Percentiles rank a stretch among this genome's conserved stretches.
Conservation (phyloP, 148 eudicot species). For the Rheum nobile region DNA sequence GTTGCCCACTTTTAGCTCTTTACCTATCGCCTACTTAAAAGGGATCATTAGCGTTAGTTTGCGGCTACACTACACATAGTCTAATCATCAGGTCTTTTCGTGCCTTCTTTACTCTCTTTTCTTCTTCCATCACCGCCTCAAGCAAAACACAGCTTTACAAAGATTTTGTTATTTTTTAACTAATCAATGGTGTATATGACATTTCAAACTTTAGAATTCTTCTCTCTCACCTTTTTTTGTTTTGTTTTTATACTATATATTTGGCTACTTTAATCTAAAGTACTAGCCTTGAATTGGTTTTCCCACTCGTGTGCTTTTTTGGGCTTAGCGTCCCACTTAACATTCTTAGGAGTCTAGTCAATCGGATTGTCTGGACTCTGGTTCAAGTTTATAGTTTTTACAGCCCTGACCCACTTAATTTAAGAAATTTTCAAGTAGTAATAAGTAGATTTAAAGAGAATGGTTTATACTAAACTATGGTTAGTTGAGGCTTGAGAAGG, state of each 20-base stretch:
- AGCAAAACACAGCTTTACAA: not conserved
- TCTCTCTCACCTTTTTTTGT: too few relatives aligned
- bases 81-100: not conserved
- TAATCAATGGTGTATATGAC: not conserved
- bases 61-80: not conserved
- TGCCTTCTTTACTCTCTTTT: not conserved
- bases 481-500: not conserved
- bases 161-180: not conserved
- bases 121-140: not conserved
- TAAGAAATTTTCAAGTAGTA: not conserved
- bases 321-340: not conserved
- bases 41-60: not conserved
- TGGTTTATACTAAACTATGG: not conserved
- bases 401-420: not conserved
- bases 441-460: not conserved
- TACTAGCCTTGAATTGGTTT: not conserved
- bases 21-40: not conserved
- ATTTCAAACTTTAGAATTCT: not conserved
- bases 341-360: not conserved
- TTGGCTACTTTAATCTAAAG: not conserved
- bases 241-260: not conserved
- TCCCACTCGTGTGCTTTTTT: conserved; percentile 1
- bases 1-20: not conserved
- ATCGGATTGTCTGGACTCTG: not conserved
- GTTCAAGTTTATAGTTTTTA: not conserved